Evolutionary conservation across 176 grass and related monocot genomes (phyloP).

Genomic region (Urochloa ruziziensis): DNA sequence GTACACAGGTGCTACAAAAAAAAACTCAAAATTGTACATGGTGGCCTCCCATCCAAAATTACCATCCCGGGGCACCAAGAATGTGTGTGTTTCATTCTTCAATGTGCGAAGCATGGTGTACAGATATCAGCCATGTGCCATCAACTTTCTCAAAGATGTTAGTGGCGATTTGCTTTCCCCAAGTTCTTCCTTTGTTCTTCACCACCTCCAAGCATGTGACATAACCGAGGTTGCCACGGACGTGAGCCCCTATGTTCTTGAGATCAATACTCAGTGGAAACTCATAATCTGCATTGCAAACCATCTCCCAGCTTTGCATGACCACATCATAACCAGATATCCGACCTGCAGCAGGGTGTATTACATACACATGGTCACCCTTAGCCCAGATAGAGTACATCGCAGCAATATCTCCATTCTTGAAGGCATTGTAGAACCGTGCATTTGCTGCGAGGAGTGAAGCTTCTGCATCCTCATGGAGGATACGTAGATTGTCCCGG

Average conservation of each 20-base stretch:
- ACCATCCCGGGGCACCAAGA: background rate
- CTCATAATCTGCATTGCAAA: conserved; percentile 61
- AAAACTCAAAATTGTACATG: conserved; percentile 17
- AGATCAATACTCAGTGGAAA: conserved; percentile 74
- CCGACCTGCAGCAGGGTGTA: conserved; percentile 64
- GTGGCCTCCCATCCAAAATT: conserved; percentile 30
- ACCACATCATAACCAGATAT: conserved; percentile 73
- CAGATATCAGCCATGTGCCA: conserved; percentile 81
- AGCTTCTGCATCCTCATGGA: conserved; percentile 72
- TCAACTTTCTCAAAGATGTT: conserved; percentile 85
- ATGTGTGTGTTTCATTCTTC: conserved; percentile 43
- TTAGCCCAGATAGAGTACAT: conserved; percentile 78
- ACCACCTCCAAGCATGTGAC: conserved; percentile 89
- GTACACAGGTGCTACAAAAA: background rate
- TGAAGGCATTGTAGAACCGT: conserved; percentile 70
- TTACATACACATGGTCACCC: conserved; percentile 75
- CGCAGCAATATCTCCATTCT: conserved; percentile 58
- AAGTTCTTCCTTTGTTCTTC: conserved; percentile 78
- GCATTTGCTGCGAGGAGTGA: conserved; percentile 70
- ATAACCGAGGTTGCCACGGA: conserved; percentile 63
- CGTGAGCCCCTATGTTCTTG: conserved; percentile 64
- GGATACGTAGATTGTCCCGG: conserved; percentile 61
- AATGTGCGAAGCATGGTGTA: conserved; percentile 90
- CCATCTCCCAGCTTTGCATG: conserved; percentile 84
- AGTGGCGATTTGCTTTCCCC: conserved; percentile 87